These are phyloP conservation scores for Penicillium cataractarum DNA, from an alignment of 495 filamentous ascomycete species.

Conservation along the genomic window DNA sequence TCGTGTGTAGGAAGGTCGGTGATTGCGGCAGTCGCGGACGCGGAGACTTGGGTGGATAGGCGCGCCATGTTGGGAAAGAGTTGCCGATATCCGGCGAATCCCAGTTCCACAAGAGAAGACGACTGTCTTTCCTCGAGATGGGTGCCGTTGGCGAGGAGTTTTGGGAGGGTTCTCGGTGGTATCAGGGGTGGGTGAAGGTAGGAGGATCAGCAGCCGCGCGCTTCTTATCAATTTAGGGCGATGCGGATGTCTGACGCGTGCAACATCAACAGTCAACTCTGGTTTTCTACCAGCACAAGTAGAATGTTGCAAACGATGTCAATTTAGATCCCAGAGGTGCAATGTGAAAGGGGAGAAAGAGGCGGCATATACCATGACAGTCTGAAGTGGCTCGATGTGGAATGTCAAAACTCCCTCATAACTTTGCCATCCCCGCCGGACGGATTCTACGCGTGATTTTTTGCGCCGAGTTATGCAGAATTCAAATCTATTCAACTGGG, in stretches of 20 bases:
- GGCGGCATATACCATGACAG: conserved; percentile 9
- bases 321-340: conserved; percentile 3
- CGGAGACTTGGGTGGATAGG: conserved; percentile 29
- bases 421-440: conserved; percentile 17
- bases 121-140: conserved; percentile 23
- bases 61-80: conserved; percentile 32
- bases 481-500: conserved; percentile 3
- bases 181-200: conserved; percentile 34
- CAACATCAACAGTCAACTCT: conserved; percentile 30
- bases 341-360: conserved; percentile 18
- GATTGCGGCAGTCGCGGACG: conserved; percentile 40
- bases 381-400: conserved; percentile 15
- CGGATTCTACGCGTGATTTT: conserved; percentile 16
- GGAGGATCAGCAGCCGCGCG: conserved; percentile 37
- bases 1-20: conserved; percentile 38
- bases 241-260: conserved; percentile 37
- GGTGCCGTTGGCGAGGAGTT: conserved; percentile 14
- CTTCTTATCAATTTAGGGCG: conserved; percentile 39
- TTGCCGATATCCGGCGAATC: conserved; percentile 12
- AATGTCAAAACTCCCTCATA: conserved; percentile 26
- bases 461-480: background rate
- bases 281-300: conserved; percentile 3
- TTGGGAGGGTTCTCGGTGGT: conserved; percentile 15
- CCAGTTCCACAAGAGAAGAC: conserved; percentile 14
- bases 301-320: conserved; percentile 5